Base-by-base conservation (phyloP, 1,139 yeast genomes). In the Pichia sp. region DNA sequence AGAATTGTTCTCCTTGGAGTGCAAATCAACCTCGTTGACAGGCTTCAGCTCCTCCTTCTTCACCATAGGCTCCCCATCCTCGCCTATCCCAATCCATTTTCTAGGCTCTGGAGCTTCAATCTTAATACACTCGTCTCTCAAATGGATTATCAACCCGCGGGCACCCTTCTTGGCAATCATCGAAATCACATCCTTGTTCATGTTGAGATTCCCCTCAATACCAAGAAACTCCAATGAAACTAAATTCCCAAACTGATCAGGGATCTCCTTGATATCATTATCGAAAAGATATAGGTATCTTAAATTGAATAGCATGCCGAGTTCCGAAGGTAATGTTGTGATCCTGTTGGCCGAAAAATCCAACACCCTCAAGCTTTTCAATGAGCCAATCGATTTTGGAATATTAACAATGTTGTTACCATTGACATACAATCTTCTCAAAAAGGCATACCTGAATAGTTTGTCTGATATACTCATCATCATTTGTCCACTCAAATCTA, bases 401-500 rank as follows among this genome's bases (percentile, higher is more conserved):
- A 95, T 66, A 10, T 70, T 60, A 6, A 81, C 78, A 61, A 95
- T 76, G 63, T 86, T 85, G 70, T 95, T 95, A 67, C 96, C 96
- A 71, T 87, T 89, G 66, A 95, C 75, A 68, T 87, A 93, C 55
- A 95, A 77, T 58, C 93, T 85, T 66, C 95, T 95, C 66, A 95
- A 78, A 66, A 95, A 95, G 58, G 81, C 81, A 70, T 91, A 95
- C 52, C 84, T 83, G 75, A 91, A 90, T 55, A 95, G 73, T 63
- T 85, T 86, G 30, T 87, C 83, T 16, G 91, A 82, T 47, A 92
- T 65, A 59, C 81, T 79, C 60, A 83, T 76, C 54, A 93, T 75
- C 29, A 95, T 91, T 71, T 93, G 96, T 55, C 97, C 97, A 62
- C 95, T 84, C 61, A 93, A 76, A 73, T 95, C 99, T 62, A 95